Base-by-base conservation (phyloP, 225 moss, liverwort and hornwort genomes). In the Polytrichum commune region DNA sequence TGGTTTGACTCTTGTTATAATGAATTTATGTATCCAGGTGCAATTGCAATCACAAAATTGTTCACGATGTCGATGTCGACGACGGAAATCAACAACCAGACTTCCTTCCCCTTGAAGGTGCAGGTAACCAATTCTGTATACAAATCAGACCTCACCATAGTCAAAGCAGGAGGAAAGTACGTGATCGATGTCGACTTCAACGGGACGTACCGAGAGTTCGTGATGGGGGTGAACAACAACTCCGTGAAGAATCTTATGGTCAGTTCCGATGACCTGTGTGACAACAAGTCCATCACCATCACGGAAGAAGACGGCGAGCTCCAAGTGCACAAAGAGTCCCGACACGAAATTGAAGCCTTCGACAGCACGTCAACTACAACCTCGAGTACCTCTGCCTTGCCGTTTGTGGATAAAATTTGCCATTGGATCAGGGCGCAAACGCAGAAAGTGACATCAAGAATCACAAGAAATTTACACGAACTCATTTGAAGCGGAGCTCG, bases 211-310 rank as follows among this genome's bases (percentile, higher is more conserved):
- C 76, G 64, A 13, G 86, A 86, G 73, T 83, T 4, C 10, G 54
- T 62, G 38, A 38, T 38, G 38, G 38, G 38, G 38, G 24, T 83
- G 65, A 77, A 66, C 38, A 62, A 53, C 19, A 62, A 72, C 25
- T 65, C 65, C 13, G 57, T 67, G 3, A 61, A 23, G 46, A 69
- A 77, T 8, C 7, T 80, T 23, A 29, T 38, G 56, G 56, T 86
- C 46, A 80, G 77, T 68, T 83, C 86, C 26, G 86, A 86, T 73
- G 86, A 86, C 16, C 74, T 82, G 33, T 77, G 75, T 19, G 86
- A 80, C 29, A 27, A 62, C 73, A 78, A 75, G 28, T 46, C 71
- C 78, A 83, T 86, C 18, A 78, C 70, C 13, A 65, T 86, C 75
- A 80, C 73, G 75, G 86, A 78, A 75, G 81, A 68, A 19, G 28